Percentiles rank a stretch among this genome's conserved stretches.
Evolutionary conservation across 331 rosid species (phyloP).

Genomic region (Rosa hybrid): DNA sequence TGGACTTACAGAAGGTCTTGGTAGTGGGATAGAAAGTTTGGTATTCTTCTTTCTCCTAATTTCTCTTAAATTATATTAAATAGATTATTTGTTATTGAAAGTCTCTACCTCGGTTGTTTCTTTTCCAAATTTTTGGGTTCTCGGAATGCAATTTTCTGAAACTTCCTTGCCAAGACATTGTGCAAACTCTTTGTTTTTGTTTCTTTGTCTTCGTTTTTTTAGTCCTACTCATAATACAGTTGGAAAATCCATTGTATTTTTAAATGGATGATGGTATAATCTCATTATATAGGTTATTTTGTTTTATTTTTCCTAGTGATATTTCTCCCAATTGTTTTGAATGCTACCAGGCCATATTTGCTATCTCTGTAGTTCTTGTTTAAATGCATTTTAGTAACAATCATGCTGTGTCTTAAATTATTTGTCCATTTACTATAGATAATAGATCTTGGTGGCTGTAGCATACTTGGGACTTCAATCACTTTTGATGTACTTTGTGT

Average conservation of each 20-base stretch:
- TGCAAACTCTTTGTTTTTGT: not conserved
- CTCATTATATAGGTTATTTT: not conserved
- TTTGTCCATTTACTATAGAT: not conserved
- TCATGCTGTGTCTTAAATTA: not conserved
- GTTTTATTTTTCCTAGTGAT: not conserved
- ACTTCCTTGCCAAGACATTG: not conserved
- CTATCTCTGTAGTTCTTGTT: not conserved
- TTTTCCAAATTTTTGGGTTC: conserved; percentile 6
- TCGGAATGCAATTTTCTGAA: not conserved
- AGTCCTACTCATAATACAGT: not conserved
- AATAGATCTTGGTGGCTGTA: not conserved
- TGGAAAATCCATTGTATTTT: not conserved
- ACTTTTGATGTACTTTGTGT: not conserved
- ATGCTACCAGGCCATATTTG: not conserved
- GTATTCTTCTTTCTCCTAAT: conserved; percentile 47
- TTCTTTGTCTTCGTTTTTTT: not conserved
- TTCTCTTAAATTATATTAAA: conserved; percentile 19
- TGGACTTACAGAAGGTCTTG: conserved; percentile 98
- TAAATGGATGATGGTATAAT: not conserved
- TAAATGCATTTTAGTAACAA: not conserved
- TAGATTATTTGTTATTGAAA: conserved; percentile 8
- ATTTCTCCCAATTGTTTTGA: not conserved
- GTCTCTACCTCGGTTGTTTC: conserved; percentile 18
- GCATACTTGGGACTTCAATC: not conserved
- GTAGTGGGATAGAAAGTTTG: conserved; percentile 98